Conservation (phyloP, 257 asterid genomes). For the Prunella vulgaris region DNA sequence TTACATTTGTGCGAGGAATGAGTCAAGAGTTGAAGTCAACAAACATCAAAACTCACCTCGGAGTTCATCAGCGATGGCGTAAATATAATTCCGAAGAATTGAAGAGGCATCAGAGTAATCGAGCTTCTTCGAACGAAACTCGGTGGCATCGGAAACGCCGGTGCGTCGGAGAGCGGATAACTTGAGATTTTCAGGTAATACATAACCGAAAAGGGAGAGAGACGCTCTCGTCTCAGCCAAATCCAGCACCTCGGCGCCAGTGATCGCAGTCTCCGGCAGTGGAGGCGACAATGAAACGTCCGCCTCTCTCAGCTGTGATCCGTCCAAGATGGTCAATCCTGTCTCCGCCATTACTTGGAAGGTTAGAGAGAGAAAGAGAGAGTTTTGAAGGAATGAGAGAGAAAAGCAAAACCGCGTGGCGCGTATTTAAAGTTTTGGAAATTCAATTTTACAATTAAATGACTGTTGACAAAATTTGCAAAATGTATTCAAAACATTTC, state of each 20-base stretch:
- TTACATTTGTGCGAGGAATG: not conserved
- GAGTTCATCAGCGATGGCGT: conserved; percentile 44
- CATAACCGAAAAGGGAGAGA: conserved; percentile 34
- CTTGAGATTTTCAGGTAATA: conserved; percentile 39
- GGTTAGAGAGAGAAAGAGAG: conserved; percentile 11
- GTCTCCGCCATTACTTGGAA: conserved; percentile 36
- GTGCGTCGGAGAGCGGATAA: conserved; percentile 37
- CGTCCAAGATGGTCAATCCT: conserved; percentile 48
- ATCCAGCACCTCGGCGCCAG: conserved; percentile 40
- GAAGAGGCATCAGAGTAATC: conserved; percentile 36
- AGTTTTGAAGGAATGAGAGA: conserved; percentile 7
- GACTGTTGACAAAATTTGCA: not conserved
- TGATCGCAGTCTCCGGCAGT: conserved; percentile 14
- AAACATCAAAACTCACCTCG: conserved; percentile 32
- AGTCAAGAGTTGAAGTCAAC: conserved; percentile 28
- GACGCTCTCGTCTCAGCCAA: conserved; percentile 45
- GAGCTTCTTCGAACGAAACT: conserved; percentile 30
- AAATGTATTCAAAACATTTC: too few species aligned
- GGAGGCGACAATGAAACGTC: conserved; percentile 34
- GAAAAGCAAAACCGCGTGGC: conserved; percentile 31
- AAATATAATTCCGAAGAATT: conserved; percentile 32
- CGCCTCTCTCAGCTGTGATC: conserved; percentile 36
- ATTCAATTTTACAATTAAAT: not conserved
- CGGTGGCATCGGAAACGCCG: conserved; percentile 26
- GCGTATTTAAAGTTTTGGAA: conserved; percentile 24